Base-by-base conservation (phyloP, 2,329 filamentous ascomycete genomes). In the Septoria petroselini region DNA sequence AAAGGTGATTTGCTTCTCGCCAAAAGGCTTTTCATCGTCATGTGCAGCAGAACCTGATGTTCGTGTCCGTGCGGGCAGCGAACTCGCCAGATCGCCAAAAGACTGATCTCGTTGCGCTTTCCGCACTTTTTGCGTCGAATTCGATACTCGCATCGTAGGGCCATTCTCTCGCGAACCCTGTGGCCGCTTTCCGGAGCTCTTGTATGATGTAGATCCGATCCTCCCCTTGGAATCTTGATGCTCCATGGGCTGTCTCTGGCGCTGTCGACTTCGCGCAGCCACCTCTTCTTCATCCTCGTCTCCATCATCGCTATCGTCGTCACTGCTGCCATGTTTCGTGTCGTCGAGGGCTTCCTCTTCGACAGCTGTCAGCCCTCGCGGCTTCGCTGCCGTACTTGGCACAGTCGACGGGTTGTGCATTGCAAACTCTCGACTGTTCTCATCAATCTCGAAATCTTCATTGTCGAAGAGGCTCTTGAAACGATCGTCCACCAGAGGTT, bases 391-490 rank as follows among this genome's bases (percentile, higher is more conserved):
- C 66, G 55, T 62, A 37, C 51, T 62, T 43, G 55, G 62, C 48
- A 74, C 80, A 6, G 88, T 93, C 69, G 88, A 95, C 3, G 93
- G 89, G 67, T 98, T 98, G 70, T 95, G 83, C 38, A 85, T 79
- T 52, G 84, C 81, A 75, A 95, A 98, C 68, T 97, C 91, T 62
- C 83, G 79, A 57, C 85, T 94, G 31, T 74, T 85, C 72, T 98
- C 93, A 68, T 98, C 91, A 52, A 98, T 87, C 62, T 81, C 81
- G 69, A 95, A 97, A 50, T 95, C 91, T 62, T 91, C 86, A 68
- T 97, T 89, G 65, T 96, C 85, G 73, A 97, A 98, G 54, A 98
- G 73, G 60, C 84, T 82, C 59, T 80, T 80, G 78, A 98, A 97
- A 75, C 93, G 91, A 42, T 83, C 78, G 68, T 98, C 93, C 52